Percentiles rank a stretch among this genome's conserved stretches.
Evolutionary conservation across 2,329 filamentous ascomycete species (phyloP).

Genomic region (Cyanodermella asteris): DNA sequence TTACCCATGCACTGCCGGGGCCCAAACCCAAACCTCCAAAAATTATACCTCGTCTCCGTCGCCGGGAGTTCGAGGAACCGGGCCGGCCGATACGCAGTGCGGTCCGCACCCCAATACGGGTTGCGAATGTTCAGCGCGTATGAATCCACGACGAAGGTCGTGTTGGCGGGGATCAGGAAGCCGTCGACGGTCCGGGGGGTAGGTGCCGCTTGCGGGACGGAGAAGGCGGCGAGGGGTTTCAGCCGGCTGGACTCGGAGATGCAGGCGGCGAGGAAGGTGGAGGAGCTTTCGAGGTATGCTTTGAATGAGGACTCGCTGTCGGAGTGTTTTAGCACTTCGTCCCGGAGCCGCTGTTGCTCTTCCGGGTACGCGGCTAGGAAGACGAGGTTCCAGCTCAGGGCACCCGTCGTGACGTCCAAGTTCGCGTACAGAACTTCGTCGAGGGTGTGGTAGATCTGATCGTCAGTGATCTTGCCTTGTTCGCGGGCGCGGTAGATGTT

Average conservation of each 20-base stretch:
- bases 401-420: constrained; percentile 24
- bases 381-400: constrained; percentile 21
- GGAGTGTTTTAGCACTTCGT: constrained; percentile 4
- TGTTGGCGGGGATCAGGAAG: constrained; percentile 16
- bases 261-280: constrained; percentile 14
- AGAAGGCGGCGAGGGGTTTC: constrained; percentile 19
- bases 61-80: constrained; percentile 1
- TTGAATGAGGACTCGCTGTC: constrained; percentile 5
- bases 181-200: constrained; percentile 15
- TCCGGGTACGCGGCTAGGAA: constrained; percentile 12
- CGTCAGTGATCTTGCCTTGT: constrained; percentile 9
- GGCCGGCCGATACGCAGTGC: constrained; percentile 14
- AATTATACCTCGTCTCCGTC: constrained; percentile 15
- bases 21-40: constrained; percentile 26
- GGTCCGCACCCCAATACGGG: constrained; percentile 19
- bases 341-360: not conserved
- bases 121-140: constrained; percentile 21
- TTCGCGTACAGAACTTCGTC: constrained; percentile 27
- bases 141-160: constrained; percentile 22
- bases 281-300: constrained; percentile 10
- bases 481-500: constrained; percentile 8
- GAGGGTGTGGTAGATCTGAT: constrained; percentile 20
- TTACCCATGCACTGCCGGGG: constrained; percentile 23
- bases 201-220: constrained; percentile 19
- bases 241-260: constrained; percentile 21